Conservation (phyloP, 1,284 basidiomycete genomes). For the Cryptococcus sp. region DNA sequence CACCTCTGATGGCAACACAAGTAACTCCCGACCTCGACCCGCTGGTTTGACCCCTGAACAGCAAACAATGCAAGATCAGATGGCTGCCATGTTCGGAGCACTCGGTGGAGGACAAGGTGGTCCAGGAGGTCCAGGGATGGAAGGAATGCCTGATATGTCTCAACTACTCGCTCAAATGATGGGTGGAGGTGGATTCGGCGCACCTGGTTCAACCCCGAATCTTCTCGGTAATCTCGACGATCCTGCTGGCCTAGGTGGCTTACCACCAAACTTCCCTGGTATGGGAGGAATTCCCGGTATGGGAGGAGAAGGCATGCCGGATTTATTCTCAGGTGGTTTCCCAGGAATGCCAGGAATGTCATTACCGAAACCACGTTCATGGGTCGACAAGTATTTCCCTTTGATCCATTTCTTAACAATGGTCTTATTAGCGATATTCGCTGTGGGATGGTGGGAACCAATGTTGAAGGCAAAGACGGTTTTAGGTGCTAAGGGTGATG, state of each 20-base stretch:
- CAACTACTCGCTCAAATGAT: slow-evolving; percentile 31
- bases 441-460: slow-evolving; percentile 45
- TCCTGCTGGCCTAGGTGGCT: slow-evolving; percentile 26
- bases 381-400: slow-evolving; percentile 32
- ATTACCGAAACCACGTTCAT: slow-evolving; percentile 10
- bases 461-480: slow-evolving; percentile 16
- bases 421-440: slow-evolving; percentile 34
- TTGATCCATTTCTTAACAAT: slow-evolving; percentile 38
- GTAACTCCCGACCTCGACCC: slow-evolving; percentile 1
- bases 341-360: slow-evolving; percentile 8
- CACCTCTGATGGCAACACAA: background rate
- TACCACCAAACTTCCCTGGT: slow-evolving; percentile 16
- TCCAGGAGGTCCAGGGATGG: slow-evolving; percentile 1
- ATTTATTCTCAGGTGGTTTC: slow-evolving; percentile 2
- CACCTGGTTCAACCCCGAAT: background rate
- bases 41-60: slow-evolving; percentile 17
- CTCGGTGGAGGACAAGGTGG: slow-evolving; percentile 14
- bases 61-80: slow-evolving; percentile 29
- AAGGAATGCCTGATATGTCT: slow-evolving; percentile 27
- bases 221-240: slow-evolving; percentile 35
- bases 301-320: slow-evolving; percentile 3
- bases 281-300: slow-evolving; percentile 12
- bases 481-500: slow-evolving; percentile 7
- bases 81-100: slow-evolving; percentile 36
- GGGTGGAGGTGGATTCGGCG: slow-evolving; percentile 7